A percentile compares a stretch with the other conserved stretches of the same genome.
phyloP scores from a whole-genome alignment of 331 rosid genomes.

The Phaseolus coccineus region DNA sequence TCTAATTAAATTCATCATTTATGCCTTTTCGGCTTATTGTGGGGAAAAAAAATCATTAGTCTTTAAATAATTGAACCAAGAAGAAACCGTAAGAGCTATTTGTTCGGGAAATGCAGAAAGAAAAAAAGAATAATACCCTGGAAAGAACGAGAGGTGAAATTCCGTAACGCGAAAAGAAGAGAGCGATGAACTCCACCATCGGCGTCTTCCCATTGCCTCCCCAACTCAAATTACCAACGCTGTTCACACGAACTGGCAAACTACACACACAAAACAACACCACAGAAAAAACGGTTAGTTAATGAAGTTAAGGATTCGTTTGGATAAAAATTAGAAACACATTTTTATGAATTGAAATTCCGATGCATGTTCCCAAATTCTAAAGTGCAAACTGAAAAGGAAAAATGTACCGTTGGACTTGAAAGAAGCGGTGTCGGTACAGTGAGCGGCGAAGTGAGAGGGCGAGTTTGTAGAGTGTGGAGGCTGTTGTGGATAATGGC shows the following conservation, averaged over 20 bases:
- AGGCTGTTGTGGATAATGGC: slow-evolving; percentile 36
- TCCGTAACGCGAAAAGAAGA: slow-evolving; percentile 60
- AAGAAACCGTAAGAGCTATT: background rate
- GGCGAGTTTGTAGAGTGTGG: slow-evolving; percentile 65
- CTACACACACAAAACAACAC: slow-evolving; percentile 46
- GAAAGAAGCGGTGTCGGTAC: slow-evolving; percentile 58
- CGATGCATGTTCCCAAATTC: background rate
- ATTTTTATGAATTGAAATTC: background rate
- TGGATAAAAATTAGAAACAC: background rate
- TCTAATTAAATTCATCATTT: background rate
- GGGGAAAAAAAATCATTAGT: background rate
- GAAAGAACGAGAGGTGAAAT: slow-evolving; percentile 84
- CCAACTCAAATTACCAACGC: slow-evolving; percentile 96
- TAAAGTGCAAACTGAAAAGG: background rate
- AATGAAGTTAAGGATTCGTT: too few relatives aligned
- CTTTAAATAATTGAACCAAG: background rate
- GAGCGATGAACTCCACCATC: slow-evolving; percentile 89
- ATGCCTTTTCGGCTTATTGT: background rate
- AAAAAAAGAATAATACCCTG: slow-evolving; percentile 58
- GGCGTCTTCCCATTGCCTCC: slow-evolving; percentile 99
- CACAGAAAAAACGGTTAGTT: too few relatives aligned
- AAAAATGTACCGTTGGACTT: slow-evolving; percentile 56
- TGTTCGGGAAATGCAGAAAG: background rate
- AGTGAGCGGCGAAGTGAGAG: slow-evolving; percentile 70
- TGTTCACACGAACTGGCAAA: slow-evolving; percentile 77